Percentiles rank a stretch among this genome's conserved stretches.
These are phyloP conservation scores for Lactarius vividus DNA, from an alignment of 768 basidiomycete species.

Conservation along the genomic window DNA sequence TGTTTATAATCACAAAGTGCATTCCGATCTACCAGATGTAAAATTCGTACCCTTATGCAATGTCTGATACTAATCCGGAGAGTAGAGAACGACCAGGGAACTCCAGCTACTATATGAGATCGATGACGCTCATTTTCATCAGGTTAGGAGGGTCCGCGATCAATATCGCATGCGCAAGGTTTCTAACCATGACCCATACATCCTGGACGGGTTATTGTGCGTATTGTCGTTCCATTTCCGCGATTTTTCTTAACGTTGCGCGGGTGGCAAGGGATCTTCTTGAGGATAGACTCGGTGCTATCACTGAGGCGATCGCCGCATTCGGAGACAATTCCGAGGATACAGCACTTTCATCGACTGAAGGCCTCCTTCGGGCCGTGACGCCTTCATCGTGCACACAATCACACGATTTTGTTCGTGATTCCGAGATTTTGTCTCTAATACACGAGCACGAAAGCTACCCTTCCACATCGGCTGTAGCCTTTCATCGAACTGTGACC, in stretches of 20 bases:
- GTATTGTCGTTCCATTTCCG: background rate
- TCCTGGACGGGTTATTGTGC: conserved; percentile 11
- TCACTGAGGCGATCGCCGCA: conserved; percentile 38
- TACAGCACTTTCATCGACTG: background rate
- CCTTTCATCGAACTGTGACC: background rate
- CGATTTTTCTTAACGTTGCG: background rate
- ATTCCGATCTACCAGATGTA: conserved; percentile 18
- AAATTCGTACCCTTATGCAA: background rate
- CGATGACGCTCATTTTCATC: conserved; percentile 5
- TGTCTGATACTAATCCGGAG: conserved; percentile 1
- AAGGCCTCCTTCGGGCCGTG: background rate
- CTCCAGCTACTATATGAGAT: conserved; percentile 15
- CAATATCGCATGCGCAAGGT: conserved; percentile 13
- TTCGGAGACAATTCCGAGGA: conserved; percentile 10
- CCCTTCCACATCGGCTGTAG: background rate
- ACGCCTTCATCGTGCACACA: background rate
- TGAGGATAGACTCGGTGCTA: conserved; percentile 39
- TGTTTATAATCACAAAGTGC: conserved; percentile 5
- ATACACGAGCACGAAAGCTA: background rate
- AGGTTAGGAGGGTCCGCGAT: conserved; percentile 15
- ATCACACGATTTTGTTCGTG: conserved; percentile 1
- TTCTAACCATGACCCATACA: conserved; percentile 11
- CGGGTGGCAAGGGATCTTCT: conserved; percentile 32
- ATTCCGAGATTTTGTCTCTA: conserved; percentile 1
- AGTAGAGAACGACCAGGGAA: conserved; percentile 6